A percentile compares a stretch with the other conserved stretches of the same genome.
Evolutionary conservation across 2,329 filamentous ascomycete species (phyloP).

Genomic region (Fusarium sarcochroum): DNA sequence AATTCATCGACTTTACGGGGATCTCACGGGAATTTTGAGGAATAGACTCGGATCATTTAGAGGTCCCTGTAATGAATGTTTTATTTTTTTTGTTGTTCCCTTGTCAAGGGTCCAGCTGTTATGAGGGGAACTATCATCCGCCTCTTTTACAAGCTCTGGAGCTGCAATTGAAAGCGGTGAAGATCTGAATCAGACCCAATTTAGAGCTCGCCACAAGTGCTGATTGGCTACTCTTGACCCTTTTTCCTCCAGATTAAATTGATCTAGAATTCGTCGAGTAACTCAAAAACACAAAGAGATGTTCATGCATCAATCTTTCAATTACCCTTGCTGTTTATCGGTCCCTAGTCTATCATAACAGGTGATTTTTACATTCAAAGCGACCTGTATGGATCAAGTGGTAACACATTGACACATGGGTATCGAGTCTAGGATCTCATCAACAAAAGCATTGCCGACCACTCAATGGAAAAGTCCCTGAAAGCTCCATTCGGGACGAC

Average conservation of each 20-base stretch:
- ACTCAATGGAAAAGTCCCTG: conserved; percentile 10
- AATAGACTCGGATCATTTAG: conserved; percentile 38
- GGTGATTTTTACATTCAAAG: conserved; percentile 44
- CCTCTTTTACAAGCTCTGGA: conserved; percentile 14
- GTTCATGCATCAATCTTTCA: conserved; percentile 7
- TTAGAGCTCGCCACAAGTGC: conserved; percentile 12
- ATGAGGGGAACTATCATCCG: conserved; percentile 5
- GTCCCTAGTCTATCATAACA: conserved; percentile 40
- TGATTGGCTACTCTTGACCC: background rate
- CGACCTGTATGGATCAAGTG: conserved; percentile 40
- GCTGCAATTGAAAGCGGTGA: conserved; percentile 39
- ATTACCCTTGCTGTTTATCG: conserved; percentile 30
- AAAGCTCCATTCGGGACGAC: conserved; percentile 31
- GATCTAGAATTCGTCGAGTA: conserved; percentile 24
- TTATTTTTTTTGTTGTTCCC: conserved; percentile 18
- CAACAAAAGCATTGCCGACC: conserved; percentile 26
- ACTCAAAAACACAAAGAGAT: conserved; percentile 5
- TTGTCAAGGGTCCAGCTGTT: conserved; percentile 17
- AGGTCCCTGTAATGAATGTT: conserved; percentile 25
- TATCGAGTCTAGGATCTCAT: conserved; percentile 30
- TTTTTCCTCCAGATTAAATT: conserved; percentile 25
- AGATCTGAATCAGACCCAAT: conserved; percentile 35
- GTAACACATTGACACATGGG: conserved; percentile 25
- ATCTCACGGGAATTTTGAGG: conserved; percentile 47
- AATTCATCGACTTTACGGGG: conserved; percentile 30